Conservation (phyloP, 495 filamentous ascomycete genomes). For the Neurospora discreta region DNA sequence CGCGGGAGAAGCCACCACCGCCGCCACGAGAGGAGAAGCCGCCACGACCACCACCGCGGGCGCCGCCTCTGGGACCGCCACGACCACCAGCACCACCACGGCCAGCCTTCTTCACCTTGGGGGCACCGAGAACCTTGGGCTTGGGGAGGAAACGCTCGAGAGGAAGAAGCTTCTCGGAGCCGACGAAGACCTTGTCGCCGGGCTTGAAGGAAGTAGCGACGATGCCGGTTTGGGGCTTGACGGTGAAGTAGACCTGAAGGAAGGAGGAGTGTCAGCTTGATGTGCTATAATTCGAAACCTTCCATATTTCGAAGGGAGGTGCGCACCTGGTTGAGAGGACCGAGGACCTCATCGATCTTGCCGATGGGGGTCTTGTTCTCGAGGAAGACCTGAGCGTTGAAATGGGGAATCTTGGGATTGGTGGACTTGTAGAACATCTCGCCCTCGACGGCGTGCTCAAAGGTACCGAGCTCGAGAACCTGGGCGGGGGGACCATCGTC, state of each 20-base stretch:
- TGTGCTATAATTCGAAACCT: not conserved
- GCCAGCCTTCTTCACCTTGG: slow-evolving; percentile 46
- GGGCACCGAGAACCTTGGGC: slow-evolving; percentile 48
- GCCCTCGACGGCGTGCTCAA: slow-evolving; percentile 89
- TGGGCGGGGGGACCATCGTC: slow-evolving; percentile 43
- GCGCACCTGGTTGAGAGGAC: slow-evolving; percentile 68
- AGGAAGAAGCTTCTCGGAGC: slow-evolving; percentile 84
- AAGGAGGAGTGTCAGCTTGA: not conserved
- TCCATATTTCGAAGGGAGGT: not conserved
- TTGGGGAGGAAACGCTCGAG: slow-evolving; percentile 93
- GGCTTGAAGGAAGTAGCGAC: slow-evolving; percentile 86
- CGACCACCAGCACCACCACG: slow-evolving; percentile 31
- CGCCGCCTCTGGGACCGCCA: slow-evolving; percentile 31
- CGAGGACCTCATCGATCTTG: slow-evolving; percentile 92
- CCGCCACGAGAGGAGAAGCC: slow-evolving; percentile 35
- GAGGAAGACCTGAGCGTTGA: slow-evolving; percentile 96
- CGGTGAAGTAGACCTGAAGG: slow-evolving; percentile 72
- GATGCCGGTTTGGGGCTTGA: slow-evolving; percentile 93
- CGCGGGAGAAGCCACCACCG: slow-evolving; percentile 26
- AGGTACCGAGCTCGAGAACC: slow-evolving; percentile 73
- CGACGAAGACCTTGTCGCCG: slow-evolving; percentile 96
- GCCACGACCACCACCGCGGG: slow-evolving; percentile 37
- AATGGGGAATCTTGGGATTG: slow-evolving; percentile 94
- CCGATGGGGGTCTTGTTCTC: slow-evolving; percentile 93
- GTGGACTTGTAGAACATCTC: slow-evolving; percentile 91